phyloP scores from a whole-genome alignment of 306 rosid genomes.

The Geum urbanum region DNA sequence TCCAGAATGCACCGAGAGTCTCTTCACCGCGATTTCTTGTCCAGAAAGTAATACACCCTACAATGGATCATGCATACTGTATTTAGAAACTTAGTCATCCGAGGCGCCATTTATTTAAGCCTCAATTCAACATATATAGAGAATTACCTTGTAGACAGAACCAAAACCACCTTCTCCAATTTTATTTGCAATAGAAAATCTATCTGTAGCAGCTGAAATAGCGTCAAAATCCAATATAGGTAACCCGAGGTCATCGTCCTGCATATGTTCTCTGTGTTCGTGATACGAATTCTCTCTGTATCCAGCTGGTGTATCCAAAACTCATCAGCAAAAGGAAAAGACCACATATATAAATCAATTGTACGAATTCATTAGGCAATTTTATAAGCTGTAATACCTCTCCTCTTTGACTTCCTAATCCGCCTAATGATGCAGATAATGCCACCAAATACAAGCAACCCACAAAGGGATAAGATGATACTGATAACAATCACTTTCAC shows the following conservation, averaged over 20 bases:
- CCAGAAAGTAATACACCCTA: constrained; percentile 41
- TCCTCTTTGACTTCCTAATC: constrained; percentile 14
- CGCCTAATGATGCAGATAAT: background rate
- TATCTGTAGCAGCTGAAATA: constrained; percentile 34
- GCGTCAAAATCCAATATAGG: constrained; percentile 28
- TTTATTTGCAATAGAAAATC: constrained; percentile 30
- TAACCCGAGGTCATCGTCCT: constrained; percentile 24
- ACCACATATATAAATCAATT: background rate
- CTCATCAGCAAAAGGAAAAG: background rate
- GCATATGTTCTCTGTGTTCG: background rate
- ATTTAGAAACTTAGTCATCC: background rate
- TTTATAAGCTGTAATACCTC: constrained; percentile 5
- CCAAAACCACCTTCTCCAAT: constrained; percentile 68
- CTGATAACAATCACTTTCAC: constrained; percentile 8
- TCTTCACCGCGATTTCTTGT: constrained; percentile 55
- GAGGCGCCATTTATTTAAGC: background rate
- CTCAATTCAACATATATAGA: background rate
- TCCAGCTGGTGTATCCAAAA: background rate
- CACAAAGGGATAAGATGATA: background rate
- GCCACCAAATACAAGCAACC: constrained; percentile 15
- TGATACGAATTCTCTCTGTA: background rate
- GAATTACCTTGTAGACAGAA: constrained; percentile 44
- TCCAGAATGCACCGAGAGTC: constrained; percentile 34
- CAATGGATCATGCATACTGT: constrained; percentile 9
- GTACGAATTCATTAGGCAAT: background rate